Evolutionary conservation across 2,329 filamentous ascomycete species (phyloP), one percentile per base, ranked within the genome.

Genomic region (Clonostachys rosea): DNA sequence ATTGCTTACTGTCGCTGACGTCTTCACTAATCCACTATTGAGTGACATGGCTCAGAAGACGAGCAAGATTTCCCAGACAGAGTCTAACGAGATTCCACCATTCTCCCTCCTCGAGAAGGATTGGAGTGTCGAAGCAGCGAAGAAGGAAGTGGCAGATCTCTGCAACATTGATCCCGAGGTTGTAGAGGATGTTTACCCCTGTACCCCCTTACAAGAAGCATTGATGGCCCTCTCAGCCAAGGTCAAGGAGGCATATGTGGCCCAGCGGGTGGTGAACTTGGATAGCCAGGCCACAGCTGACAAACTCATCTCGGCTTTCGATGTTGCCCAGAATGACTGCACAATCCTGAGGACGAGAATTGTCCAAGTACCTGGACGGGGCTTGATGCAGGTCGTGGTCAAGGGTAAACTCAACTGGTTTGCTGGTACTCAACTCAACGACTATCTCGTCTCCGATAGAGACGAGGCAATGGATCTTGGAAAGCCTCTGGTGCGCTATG

Each of bases 121-220:
- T 7, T 72, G 70, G 65, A 50, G 57, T 0, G 49, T 55, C 12
- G 56, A 65, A 14, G 52, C 54, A 4, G 70, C 70, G 3, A 57
- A 61, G 14, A 46, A 49, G 0, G 69, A 74, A 13, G 66, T 66
- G 10, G 66, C 70, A 6, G 54, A 51, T n/a, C 59, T 72, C 7
- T 76, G 74, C 50, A 60, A 54, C 5, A 54, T 74, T 10, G 56
- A 60, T 2, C 48, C 58, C 7, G 50, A 57, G 2, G 43, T 45
- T 17, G 59, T 79, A 5, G 71, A 78, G 43, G 76, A 82, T 49
- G 58, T 77, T 0, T 81, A 78, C 46, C 76, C 77, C 2, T 79
- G 75, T 59, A 76, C 75, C 0, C 70, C 76, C 1, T 61, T 79
- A 2, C 78, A 82, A 49, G 76, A 79, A 54, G 75, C 71, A 2